A percentile compares a stretch with the other conserved stretches of the same genome.
phyloP scores from a whole-genome alignment of 306 rosid genomes.

The Inga oerstediana region DNA sequence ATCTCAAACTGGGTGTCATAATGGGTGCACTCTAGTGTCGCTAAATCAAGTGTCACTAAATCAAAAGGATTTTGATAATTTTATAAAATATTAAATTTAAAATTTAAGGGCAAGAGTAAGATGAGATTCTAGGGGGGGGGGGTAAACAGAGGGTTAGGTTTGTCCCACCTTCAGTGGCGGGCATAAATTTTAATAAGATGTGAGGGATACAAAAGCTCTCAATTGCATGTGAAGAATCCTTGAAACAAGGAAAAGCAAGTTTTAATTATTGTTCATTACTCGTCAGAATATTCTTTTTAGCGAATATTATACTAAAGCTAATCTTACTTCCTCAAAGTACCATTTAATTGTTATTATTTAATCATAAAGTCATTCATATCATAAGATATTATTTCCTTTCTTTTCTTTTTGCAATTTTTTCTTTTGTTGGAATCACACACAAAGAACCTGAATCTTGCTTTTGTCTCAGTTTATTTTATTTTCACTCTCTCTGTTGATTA shows the following conservation, averaged over 20 bases:
- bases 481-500: not conserved
- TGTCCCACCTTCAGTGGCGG: not conserved
- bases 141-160: not conserved
- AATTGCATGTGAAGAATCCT: constrained; percentile 22
- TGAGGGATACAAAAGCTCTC: not conserved
- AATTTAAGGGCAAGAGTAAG: no score
- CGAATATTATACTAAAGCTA: not conserved
- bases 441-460: not conserved
- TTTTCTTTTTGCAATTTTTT: not conserved
- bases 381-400: not conserved
- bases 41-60: no score
- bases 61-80: no score
- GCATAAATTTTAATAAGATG: not conserved
- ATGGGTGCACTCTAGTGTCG: no score
- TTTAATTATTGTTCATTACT: constrained; percentile 8
- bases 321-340: not conserved
- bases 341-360: not conserved
- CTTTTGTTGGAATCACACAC: not conserved
- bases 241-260: constrained; percentile 28
- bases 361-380: not conserved
- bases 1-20: no score
- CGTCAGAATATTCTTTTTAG: not conserved
- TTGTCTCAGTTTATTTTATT: not conserved
- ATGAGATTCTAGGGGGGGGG: no score
- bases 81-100: no score